Conservation (phyloP, 176 grass and related monocot genomes). For the Musa itinerans region DNA sequence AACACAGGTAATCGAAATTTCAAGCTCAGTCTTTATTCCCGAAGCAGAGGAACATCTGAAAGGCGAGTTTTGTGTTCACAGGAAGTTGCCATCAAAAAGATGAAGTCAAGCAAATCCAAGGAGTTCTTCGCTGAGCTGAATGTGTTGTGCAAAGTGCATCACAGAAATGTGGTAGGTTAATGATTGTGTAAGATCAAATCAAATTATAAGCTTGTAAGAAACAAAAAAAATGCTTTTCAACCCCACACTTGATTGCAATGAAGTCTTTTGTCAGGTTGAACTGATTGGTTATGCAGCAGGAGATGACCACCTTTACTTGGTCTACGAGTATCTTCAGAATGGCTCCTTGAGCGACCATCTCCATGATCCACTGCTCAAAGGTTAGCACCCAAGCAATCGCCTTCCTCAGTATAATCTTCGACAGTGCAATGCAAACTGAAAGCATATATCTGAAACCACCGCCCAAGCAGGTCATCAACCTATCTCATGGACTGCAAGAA, state of each 20-base stretch:
- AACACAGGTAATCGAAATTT: constrained; percentile 26
- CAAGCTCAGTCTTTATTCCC: constrained; percentile 11
- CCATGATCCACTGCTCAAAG: constrained; percentile 61
- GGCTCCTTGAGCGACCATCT: constrained; percentile 66
- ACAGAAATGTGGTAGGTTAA: constrained; percentile 53
- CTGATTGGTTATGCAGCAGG: constrained; percentile 65
- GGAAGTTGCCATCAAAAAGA: constrained; percentile 71
- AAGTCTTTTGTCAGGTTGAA: constrained; percentile 36
- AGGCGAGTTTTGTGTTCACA: constrained; percentile 8
- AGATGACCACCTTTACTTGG: constrained; percentile 49
- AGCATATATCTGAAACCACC: background rate
- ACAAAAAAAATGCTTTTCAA: no score
- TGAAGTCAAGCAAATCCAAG: constrained; percentile 64
- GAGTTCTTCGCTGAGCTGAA: constrained; percentile 71
- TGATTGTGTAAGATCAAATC: background rate
- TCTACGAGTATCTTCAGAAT: constrained; percentile 69
- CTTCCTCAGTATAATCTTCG: background rate
- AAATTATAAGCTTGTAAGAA: no score
- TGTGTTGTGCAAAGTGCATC: constrained; percentile 68
- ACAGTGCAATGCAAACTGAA: background rate
- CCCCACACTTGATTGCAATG: background rate
- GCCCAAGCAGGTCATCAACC: constrained; percentile 32
- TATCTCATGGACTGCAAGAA: constrained; percentile 68
- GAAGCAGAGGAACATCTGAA: background rate
- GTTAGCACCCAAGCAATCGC: constrained; percentile 13